Conservation (phyloP, 225 moss, liverwort and hornwort species). For the Physcomitrellopsis africana region DNA sequence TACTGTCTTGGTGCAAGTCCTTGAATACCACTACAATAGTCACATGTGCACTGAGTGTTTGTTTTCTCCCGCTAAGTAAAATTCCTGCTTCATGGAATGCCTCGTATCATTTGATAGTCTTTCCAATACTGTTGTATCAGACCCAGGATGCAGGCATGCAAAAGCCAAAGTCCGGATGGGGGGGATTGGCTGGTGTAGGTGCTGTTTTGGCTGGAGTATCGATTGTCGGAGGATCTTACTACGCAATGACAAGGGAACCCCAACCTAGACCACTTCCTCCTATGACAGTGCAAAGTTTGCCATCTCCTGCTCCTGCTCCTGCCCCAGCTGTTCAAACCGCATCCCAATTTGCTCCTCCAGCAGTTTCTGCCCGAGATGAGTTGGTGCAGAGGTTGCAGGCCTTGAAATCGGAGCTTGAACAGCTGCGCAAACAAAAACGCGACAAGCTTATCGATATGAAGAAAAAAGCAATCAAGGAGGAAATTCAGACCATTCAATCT, state of each 20-base stretch:
- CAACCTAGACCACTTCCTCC: slow-evolving; percentile 42
- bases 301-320: slow-evolving; percentile 22
- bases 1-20: slow-evolving; percentile 4
- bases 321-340: slow-evolving; percentile 21
- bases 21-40: neutral
- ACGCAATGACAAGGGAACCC: slow-evolving; percentile 52
- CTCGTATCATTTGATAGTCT: neutral
- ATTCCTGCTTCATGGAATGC: neutral
- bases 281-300: slow-evolving; percentile 29
- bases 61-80: neutral
- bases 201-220: slow-evolving; percentile 49
- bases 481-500: slow-evolving; percentile 68
- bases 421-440: slow-evolving; percentile 72
- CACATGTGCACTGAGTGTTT: neutral
- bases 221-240: slow-evolving; percentile 59
- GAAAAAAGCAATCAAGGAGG: slow-evolving; percentile 81
- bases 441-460: slow-evolving; percentile 78
- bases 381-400: slow-evolving; percentile 52
- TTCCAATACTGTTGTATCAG: slow-evolving; percentile 25
- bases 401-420: slow-evolving; percentile 63
- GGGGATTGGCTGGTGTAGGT: slow-evolving; percentile 39
- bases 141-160: slow-evolving; percentile 35
- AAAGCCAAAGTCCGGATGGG: slow-evolving; percentile 47
- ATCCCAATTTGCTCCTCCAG: slow-evolving; percentile 39
- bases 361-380: slow-evolving; percentile 66